Conservation (phyloP, 495 filamentous ascomycete species). For the Durotheca rogersii region DNA sequence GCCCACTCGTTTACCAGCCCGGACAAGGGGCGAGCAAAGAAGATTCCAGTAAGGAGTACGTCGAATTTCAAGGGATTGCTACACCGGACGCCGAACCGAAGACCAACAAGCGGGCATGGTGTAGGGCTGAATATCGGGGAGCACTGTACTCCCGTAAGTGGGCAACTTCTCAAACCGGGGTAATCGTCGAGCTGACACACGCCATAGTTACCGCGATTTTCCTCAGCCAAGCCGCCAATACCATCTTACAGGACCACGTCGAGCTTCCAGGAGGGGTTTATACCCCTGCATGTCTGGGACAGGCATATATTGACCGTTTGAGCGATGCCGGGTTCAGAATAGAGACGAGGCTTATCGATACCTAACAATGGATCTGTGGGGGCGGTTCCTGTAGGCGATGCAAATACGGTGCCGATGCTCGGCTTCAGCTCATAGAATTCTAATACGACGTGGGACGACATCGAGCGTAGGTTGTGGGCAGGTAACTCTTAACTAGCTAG, state of each 20-base stretch:
- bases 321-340: constrained; percentile 63
- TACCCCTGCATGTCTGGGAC: constrained; percentile 81
- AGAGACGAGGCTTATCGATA: constrained; percentile 50
- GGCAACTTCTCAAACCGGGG: neutral
- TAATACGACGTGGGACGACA: no score
- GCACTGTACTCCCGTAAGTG: constrained; percentile 62
- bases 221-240: constrained; percentile 68
- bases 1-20: constrained; percentile 57
- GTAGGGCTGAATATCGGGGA: constrained; percentile 59
- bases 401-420: no score
- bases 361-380: constrained; percentile 8
- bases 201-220: constrained; percentile 63
- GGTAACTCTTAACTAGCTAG: no score
- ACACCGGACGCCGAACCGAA: constrained; percentile 55
- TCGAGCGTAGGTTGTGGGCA: no score
- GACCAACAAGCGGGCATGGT: constrained; percentile 53
- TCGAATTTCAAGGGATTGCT: constrained; percentile 68
- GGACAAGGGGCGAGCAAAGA: constrained; percentile 67
- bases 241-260: constrained; percentile 64
- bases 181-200: constrained; percentile 20
- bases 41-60: constrained; percentile 52
- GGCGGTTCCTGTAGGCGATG: no score
- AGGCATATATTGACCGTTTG: constrained; percentile 71
- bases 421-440: neutral
- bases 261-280: constrained; percentile 69